Conservation (phyloP, 768 basidiomycete genomes). For the Suillus occidentalis region DNA sequence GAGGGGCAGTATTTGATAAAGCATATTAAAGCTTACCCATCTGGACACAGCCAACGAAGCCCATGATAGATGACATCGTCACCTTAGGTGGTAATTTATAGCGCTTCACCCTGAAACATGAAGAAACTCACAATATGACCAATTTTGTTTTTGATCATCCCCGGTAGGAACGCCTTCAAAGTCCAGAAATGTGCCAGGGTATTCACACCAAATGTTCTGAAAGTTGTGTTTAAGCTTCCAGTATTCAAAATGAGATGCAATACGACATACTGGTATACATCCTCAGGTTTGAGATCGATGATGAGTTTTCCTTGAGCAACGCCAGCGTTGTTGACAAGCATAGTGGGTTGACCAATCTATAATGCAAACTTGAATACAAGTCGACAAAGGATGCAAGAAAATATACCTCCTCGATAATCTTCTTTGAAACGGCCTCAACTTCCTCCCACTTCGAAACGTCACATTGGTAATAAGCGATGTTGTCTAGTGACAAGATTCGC, state of each 20-base stretch:
- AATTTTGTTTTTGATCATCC: constrained; percentile 69
- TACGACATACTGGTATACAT: constrained; percentile 68
- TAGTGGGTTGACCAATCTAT: constrained; percentile 84
- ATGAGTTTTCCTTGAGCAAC: constrained; percentile 88
- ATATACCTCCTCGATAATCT: constrained; percentile 74
- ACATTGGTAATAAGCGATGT: constrained; percentile 84
- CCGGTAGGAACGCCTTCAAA: constrained; percentile 89
- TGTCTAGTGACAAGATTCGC: constrained; percentile 46
- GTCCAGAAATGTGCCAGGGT: constrained; percentile 89
- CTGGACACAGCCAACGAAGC: constrained; percentile 68
- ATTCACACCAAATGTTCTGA: constrained; percentile 89
- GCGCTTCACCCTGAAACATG: constrained; percentile 2
- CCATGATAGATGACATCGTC: constrained; percentile 74
- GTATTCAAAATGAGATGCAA: neutral
- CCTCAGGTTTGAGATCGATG: constrained; percentile 73
- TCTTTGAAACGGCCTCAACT: constrained; percentile 72
- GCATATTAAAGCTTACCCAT: constrained; percentile 55
- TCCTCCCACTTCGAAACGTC: constrained; percentile 90
- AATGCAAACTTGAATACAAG: constrained; percentile 4
- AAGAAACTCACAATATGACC: constrained; percentile 79
- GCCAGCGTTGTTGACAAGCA: constrained; percentile 94
- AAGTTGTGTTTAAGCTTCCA: neutral
- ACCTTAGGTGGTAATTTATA: constrained; percentile 46
- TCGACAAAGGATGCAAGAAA: neutral
- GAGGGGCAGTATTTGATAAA: constrained; percentile 1